A percentile compares a stretch with the other conserved stretches of the same genome.
Evolutionary conservation across 2,329 filamentous ascomycete genomes (phyloP).

Genomic region (Sporothrix dimorphospora): DNA sequence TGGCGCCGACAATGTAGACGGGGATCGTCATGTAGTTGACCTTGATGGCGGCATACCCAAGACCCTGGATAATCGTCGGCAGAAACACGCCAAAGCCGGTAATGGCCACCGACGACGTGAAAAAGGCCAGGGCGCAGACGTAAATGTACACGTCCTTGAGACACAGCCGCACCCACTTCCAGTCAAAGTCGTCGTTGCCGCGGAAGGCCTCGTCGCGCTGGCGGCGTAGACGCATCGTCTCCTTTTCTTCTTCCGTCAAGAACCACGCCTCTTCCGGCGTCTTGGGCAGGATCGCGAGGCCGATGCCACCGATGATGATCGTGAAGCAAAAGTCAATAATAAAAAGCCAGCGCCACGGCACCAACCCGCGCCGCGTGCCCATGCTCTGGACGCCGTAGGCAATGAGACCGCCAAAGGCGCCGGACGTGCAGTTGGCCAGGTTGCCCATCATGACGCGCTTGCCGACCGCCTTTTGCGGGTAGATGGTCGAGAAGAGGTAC

Average conservation of each 20-base stretch:
- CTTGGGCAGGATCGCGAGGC: constrained; percentile 13
- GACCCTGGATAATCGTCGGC: constrained; percentile 27
- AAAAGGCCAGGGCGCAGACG: constrained; percentile 22
- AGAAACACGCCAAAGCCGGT: constrained; percentile 29
- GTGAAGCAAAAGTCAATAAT: constrained; percentile 43
- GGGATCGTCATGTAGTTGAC: constrained; percentile 35
- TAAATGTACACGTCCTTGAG: constrained; percentile 24
- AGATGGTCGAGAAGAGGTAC: constrained; percentile 40
- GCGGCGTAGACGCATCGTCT: constrained; percentile 22
- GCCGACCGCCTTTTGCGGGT: constrained; percentile 38
- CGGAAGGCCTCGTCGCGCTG: constrained; percentile 19
- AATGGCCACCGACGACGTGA: constrained; percentile 28
- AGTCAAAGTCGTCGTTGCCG: constrained; percentile 20
- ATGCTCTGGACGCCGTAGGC: constrained; percentile 40
- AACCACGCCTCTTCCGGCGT: constrained; percentile 29
- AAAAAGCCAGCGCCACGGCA: constrained; percentile 54
- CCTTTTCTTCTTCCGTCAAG: constrained; percentile 23
- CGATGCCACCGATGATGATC: constrained; percentile 14
- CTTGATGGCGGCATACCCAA: constrained; percentile 30
- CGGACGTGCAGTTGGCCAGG: constrained; percentile 36
- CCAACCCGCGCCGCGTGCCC: constrained; percentile 47
- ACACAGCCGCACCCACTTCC: constrained; percentile 11
- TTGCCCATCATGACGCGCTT: constrained; percentile 37
- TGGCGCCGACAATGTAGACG: constrained; percentile 32
- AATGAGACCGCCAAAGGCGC: constrained; percentile 35